A percentile compares a stretch with the other conserved stretches of the same genome.
Conservation (phyloP, 257 asterid genomes). For the Gentiana dahurica region DNA sequence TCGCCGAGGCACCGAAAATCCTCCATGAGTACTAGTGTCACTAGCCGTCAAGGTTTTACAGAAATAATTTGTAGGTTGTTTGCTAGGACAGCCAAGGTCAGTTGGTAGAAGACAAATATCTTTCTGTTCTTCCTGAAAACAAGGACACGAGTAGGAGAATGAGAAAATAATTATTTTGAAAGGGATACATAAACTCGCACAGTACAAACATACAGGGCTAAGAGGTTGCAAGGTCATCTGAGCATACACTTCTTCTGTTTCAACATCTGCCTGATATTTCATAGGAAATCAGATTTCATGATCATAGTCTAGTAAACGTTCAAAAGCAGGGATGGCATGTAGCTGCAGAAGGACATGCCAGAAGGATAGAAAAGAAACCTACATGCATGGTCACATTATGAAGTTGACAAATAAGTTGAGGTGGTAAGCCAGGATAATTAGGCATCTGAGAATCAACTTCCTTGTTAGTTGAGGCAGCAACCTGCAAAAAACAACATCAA, state of each 20-base stretch:
- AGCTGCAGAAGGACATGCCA: background rate
- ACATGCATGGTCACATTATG: conserved; percentile 97
- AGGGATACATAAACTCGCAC: conserved; percentile 6
- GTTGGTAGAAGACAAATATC: conserved; percentile 77
- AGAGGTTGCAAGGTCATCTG: conserved; percentile 96
- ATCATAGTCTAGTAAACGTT: background rate
- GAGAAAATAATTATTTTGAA: background rate
- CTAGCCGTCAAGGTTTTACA: conserved; percentile 92
- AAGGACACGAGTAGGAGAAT: conserved; percentile 7
- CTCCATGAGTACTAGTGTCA: conserved; percentile 97
- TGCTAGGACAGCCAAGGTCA: conserved; percentile 82
- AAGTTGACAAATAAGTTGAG: conserved; percentile 93
- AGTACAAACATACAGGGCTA: conserved; percentile 42
- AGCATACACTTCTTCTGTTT: conserved; percentile 92
- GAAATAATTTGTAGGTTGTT: conserved; percentile 90
- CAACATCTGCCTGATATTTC: conserved; percentile 76
- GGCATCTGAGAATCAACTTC: conserved; percentile 77
- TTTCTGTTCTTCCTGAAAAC: conserved; percentile 84
- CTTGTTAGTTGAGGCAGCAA: conserved; percentile 91
- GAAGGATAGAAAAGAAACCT: conserved; percentile 13
- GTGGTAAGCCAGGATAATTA: conserved; percentile 81
- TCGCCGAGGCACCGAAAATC: conserved; percentile 96
- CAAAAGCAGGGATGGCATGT: background rate
- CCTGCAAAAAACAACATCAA: conserved; percentile 26
- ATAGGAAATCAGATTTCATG: background rate